phyloP scores from a whole-genome alignment of 306 rosid genomes.

The Dicorynia guianensis region DNA sequence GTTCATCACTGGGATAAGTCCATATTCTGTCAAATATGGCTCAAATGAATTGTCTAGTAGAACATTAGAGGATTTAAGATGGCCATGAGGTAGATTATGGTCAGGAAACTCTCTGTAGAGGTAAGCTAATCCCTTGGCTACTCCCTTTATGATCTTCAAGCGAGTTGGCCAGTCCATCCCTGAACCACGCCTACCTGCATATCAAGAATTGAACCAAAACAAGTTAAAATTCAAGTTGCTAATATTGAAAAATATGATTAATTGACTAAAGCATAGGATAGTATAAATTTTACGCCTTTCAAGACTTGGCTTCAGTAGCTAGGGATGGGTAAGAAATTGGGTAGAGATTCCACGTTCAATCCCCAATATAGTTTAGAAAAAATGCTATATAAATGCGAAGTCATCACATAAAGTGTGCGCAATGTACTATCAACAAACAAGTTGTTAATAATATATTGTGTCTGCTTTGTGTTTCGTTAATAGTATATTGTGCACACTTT shows the following conservation, averaged over 20 bases:
- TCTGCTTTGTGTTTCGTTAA: no score
- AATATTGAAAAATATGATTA: neutral
- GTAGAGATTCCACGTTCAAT: no score
- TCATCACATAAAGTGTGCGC: no score
- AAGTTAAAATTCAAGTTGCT: neutral
- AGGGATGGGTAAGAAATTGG: no score
- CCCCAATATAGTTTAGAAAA: no score
- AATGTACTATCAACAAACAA: no score
- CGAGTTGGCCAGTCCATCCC: conserved; percentile 75
- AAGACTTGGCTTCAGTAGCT: no score
- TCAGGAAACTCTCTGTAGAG: conserved; percentile 65
- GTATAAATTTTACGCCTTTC: no score
- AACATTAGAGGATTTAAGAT: conserved; percentile 88
- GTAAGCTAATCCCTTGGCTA: conserved; percentile 61
- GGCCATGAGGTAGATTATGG: conserved; percentile 67
- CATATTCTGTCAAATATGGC: conserved; percentile 70
- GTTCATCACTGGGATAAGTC: conserved; percentile 52
- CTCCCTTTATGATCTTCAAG: conserved; percentile 81
- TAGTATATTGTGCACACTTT: no score
- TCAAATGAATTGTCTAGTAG: conserved; percentile 52
- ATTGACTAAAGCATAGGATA: neutral
- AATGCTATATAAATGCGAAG: no score
- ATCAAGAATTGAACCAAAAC: neutral
- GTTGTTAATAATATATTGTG: no score
- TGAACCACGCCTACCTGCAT: conserved; percentile 54